Evolutionary conservation across 179 eudicot species (phyloP), one percentile per base, ranked within the genome.

Genomic region (Gypsophila paniculata): DNA sequence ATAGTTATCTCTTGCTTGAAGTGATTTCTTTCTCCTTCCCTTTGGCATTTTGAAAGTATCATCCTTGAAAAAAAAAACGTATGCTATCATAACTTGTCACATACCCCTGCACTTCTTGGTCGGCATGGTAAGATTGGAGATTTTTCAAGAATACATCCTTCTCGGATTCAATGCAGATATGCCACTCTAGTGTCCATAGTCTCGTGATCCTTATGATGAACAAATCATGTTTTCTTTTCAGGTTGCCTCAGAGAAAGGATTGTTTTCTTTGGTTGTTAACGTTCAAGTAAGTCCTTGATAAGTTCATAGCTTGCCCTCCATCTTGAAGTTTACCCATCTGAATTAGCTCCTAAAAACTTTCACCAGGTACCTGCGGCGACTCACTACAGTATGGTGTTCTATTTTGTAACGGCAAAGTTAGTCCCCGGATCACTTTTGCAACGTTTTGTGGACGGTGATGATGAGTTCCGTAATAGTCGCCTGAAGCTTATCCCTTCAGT

Each of bases 391-490:
- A 95, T 95, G 99, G 88, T 95, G 46, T 95, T 90, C 78, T 91
- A 95, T 76, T 88, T 90, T 60, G 99, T 92, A 60, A 81, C 85
- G 2, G 84, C 87, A 78, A 79, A 90, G 71, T 64, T 95, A 79
- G 80, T 66, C 52, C 86, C 90, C 18, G 97, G 99, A 69, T 92
- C 99, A 69, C 95, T 92, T 65, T 70, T 92, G 82, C 95, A 95
- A 84, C 87, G 95, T 52, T 95, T 95, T 83, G 99, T 95, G 71
- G 96, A 92, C 79, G 97, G 99, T 63, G 97, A 95, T 79, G 99
- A 95, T 75, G 99, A 95, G 86, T 95, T 95, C 76, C 93, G 97
- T 65, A 95, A 87, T 75, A 92, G 91, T 76, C 86, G 99, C 76
- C 80, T 95, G 69, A 92, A 95, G 85, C 93, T 92, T 62, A 95